These are phyloP conservation scores for Conoideocrella luteorostrata DNA, from an alignment of 2,329 filamentous ascomycete species.

Conservation along the genomic window DNA sequence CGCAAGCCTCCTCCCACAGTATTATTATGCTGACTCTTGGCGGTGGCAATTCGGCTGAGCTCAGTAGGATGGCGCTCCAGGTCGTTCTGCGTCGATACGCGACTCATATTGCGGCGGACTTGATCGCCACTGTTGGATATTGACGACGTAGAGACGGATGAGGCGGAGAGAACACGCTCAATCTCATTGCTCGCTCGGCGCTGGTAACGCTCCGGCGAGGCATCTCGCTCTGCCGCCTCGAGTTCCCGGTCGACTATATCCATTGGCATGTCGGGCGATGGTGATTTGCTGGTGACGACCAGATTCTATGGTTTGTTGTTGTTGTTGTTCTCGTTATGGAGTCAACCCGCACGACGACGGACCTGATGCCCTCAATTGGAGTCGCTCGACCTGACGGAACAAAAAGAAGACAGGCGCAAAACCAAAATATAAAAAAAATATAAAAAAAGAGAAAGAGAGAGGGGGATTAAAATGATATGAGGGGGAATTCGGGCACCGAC, in stretches of 20 bases:
- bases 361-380: no score
- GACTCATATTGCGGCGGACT: conserved; percentile 45
- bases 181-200: conserved; percentile 46
- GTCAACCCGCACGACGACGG: no score
- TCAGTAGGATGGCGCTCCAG: conserved; percentile 64
- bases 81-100: conserved; percentile 58
- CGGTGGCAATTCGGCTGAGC: conserved; percentile 65
- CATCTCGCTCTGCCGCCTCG: conserved; percentile 47
- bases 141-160: conserved; percentile 43
- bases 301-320: no score
- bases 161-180: conserved; percentile 51
- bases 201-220: conserved; percentile 34
- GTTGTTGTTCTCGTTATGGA: no score
- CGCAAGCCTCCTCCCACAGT: conserved; percentile 56
- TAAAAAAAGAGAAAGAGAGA: no score
- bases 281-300: no score
- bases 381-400: no score
- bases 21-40: conserved; percentile 60
- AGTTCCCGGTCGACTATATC: conserved; percentile 50
- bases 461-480: no score
- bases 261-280: conserved; percentile 33
- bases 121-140: conserved; percentile 32
- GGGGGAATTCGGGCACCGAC: no score
- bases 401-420: no score
- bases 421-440: no score